Conservation (phyloP, 768 basidiomycete genomes). For the Mycena rebaudengoi region DNA sequence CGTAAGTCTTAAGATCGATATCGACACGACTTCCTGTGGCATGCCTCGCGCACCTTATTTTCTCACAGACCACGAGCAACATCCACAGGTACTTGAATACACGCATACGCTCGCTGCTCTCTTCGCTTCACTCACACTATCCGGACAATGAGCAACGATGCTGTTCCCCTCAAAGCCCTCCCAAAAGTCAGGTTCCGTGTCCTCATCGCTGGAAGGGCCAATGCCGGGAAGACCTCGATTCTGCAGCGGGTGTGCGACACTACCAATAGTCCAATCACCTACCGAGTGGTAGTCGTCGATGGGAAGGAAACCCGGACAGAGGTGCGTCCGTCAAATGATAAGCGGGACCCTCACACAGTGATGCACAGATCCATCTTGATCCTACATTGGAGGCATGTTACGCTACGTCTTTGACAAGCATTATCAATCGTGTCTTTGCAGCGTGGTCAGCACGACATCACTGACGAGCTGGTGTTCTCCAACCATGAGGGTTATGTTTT, state of each 20-base stretch:
- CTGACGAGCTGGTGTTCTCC: constrained; percentile 2
- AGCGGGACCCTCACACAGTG: neutral
- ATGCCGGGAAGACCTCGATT: constrained; percentile 5
- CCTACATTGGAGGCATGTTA: neutral
- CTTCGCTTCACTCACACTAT: neutral
- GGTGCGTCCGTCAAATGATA: neutral
- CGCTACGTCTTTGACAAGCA: neutral
- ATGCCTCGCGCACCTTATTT: neutral
- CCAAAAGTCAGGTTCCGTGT: constrained; percentile 2
- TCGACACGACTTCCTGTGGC: neutral
- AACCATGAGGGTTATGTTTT: constrained; percentile 1
- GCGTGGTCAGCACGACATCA: constrained; percentile 2
- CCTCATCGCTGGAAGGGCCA: constrained; percentile 6
- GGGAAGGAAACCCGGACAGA: neutral
- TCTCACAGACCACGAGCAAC: neutral
- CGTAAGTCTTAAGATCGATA: neutral
- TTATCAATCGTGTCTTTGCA: neutral
- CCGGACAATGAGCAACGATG: neutral
- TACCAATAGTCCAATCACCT: neutral
- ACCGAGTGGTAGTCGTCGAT: neutral
- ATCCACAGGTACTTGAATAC: neutral
- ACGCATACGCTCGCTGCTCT: neutral
- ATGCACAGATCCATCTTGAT: neutral
- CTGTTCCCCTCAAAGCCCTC: neutral
- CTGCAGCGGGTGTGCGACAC: constrained; percentile 11